phyloP scores from a whole-genome alignment of 1,284 basidiomycete species.

The Trametes sp. region DNA sequence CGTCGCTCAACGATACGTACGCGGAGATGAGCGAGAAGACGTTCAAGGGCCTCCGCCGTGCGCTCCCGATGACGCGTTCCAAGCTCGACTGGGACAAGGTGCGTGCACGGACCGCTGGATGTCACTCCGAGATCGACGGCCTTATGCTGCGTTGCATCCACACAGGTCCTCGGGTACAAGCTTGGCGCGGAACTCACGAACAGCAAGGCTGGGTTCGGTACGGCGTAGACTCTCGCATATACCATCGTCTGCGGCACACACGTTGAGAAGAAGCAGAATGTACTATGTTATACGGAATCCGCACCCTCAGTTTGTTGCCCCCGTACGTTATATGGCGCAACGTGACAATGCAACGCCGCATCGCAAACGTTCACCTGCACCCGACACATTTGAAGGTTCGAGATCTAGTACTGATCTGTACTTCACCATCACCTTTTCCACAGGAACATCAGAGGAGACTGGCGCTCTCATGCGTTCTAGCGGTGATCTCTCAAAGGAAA shows the following conservation, averaged over 20 bases:
- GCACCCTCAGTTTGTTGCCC: too few species aligned
- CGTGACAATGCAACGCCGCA: too few species aligned
- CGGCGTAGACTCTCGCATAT: conserved; percentile 29
- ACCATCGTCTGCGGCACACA: background rate
- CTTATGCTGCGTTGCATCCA: too few species aligned
- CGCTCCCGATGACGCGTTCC: conserved; percentile 90
- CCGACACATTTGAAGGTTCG: too few species aligned
- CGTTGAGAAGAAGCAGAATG: conserved; percentile 12
- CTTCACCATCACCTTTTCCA: too few species aligned
- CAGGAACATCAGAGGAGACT: too few species aligned
- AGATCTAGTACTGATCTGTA: too few species aligned
- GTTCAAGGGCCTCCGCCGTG: conserved; percentile 88
- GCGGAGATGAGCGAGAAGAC: conserved; percentile 89
- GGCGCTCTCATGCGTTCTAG: too few species aligned
- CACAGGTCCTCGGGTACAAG: conserved; percentile 75
- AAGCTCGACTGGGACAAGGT: conserved; percentile 95
- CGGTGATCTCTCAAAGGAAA: too few species aligned
- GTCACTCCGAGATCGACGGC: too few species aligned
- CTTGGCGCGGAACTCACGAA: conserved; percentile 84
- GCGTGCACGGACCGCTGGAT: background rate
- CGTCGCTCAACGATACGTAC: conserved; percentile 81
- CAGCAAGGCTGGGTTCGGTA: conserved; percentile 68
- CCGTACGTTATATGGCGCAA: too few species aligned
- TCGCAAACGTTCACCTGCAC: too few species aligned
- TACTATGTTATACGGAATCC: conserved; percentile 22